Conservation (phyloP, 2,329 filamentous ascomycete genomes). For the Aspergillus hiratsukae region DNA sequence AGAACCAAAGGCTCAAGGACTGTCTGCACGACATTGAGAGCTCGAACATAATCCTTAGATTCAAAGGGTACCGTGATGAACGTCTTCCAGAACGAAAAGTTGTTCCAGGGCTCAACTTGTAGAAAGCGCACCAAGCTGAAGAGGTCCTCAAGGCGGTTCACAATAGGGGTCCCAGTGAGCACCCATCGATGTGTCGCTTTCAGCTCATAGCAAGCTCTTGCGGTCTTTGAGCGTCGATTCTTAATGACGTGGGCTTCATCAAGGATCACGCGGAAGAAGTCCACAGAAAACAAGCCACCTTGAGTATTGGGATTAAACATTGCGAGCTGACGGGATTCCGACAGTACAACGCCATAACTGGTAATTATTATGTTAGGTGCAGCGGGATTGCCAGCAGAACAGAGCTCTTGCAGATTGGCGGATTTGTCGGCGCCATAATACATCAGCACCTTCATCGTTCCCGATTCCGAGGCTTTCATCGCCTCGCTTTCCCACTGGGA, state of each 20-base stretch:
- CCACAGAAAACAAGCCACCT: slow-evolving; percentile 79
- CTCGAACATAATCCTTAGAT: slow-evolving; percentile 87
- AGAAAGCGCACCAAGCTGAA: slow-evolving; percentile 92
- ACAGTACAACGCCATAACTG: slow-evolving; percentile 86
- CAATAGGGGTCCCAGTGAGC: slow-evolving; percentile 91
- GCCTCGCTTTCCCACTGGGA: slow-evolving; percentile 96
- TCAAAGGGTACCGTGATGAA: slow-evolving; percentile 98
- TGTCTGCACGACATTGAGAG: slow-evolving; percentile 93
- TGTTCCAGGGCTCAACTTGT: slow-evolving; percentile 94
- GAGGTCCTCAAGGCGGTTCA: slow-evolving; percentile 90
- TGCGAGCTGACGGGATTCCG: slow-evolving; percentile 74
- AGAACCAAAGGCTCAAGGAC: slow-evolving; percentile 94
- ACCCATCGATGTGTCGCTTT: slow-evolving; percentile 84
- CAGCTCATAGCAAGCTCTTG: slow-evolving; percentile 90
- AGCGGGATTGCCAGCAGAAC: slow-evolving; percentile 67
- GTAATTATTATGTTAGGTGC: slow-evolving; percentile 92
- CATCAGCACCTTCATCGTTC: slow-evolving; percentile 76
- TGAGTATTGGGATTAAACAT: slow-evolving; percentile 51
- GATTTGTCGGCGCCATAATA: slow-evolving; percentile 90
- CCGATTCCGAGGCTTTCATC: slow-evolving; percentile 79
- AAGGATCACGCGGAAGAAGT: slow-evolving; percentile 91
- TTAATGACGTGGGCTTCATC: slow-evolving; percentile 97
- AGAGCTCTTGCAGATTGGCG: slow-evolving; percentile 71
- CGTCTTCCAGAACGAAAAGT: slow-evolving; percentile 98
- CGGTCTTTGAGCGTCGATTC: slow-evolving; percentile 82